phyloP scores from a whole-genome alignment of 2,329 filamentous ascomycete species.

The Clathrospora elynae region DNA sequence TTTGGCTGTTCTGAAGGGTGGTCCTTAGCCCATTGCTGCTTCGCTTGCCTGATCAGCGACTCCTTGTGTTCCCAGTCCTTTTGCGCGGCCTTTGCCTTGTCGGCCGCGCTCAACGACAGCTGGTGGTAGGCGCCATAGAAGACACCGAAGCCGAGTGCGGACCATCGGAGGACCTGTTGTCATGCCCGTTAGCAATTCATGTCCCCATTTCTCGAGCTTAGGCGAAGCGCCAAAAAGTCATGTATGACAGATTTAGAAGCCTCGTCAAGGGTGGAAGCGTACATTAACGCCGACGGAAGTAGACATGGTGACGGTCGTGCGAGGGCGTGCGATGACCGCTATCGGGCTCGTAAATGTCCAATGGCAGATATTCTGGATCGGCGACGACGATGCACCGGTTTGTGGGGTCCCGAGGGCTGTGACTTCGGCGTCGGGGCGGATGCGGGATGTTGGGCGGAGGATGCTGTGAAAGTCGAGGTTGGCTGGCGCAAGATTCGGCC shows the following conservation, averaged over 20 bases:
- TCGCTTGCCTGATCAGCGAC: constrained; percentile 88
- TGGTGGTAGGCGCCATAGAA: constrained; percentile 98
- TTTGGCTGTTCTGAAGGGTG: constrained; percentile 51
- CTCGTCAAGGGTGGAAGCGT: constrained; percentile 38
- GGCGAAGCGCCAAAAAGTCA: not conserved
- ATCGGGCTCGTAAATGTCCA: constrained; percentile 31
- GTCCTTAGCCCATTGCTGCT: constrained; percentile 86
- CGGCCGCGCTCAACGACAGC: constrained; percentile 72
- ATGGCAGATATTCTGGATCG: constrained; percentile 34
- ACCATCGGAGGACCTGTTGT: constrained; percentile 90
- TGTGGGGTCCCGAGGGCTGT: constrained; percentile 19
- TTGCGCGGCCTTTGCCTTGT: constrained; percentile 72
- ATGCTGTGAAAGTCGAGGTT: constrained; percentile 39
- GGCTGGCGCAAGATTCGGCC: constrained; percentile 35
- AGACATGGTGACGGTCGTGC: constrained; percentile 45
- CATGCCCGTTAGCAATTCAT: constrained; percentile 31
- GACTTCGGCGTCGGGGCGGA: constrained; percentile 30
- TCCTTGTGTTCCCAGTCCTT: constrained; percentile 90
- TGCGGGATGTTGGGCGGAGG: constrained; percentile 26
- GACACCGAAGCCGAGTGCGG: constrained; percentile 86
- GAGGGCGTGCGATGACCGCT: constrained; percentile 27
- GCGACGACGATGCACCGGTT: constrained; percentile 27
- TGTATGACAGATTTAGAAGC: constrained; percentile 1
- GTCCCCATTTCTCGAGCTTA: constrained; percentile 11
- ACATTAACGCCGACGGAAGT: constrained; percentile 60